Percentiles rank a stretch among this genome's conserved stretches.
Conservation (phyloP, 306 rosid genomes). For the Ziziphus jujuba region DNA sequence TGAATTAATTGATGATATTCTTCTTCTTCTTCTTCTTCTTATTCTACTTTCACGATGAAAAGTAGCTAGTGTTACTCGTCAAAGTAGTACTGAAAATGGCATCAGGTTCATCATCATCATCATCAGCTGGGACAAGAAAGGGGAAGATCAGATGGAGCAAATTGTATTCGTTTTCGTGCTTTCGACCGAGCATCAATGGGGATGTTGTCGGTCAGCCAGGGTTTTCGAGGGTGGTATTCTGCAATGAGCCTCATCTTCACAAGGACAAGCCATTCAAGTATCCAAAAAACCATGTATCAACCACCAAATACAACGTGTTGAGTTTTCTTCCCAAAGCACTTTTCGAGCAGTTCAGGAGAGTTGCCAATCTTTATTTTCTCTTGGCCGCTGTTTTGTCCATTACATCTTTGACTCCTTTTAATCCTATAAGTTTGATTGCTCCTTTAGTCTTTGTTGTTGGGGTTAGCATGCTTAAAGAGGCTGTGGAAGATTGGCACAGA, state of each 20-base stretch:
- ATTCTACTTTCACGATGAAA: too few species aligned
- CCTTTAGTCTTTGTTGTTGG: constrained; percentile 39
- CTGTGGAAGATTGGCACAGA: constrained; percentile 36
- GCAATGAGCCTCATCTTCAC: constrained; percentile 33
- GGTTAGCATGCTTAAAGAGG: constrained; percentile 33
- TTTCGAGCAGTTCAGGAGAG: constrained; percentile 38
- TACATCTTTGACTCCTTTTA: constrained; percentile 12
- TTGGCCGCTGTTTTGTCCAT: constrained; percentile 29
- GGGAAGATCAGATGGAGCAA: constrained; percentile 36
- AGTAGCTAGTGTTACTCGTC: too few species aligned
- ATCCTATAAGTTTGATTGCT: constrained; percentile 12
- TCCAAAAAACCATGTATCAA: constrained; percentile 25
- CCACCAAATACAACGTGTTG: constrained; percentile 31
- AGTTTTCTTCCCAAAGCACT: constrained; percentile 32
- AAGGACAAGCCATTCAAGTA: constrained; percentile 28
- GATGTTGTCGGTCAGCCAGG: constrained; percentile 22
- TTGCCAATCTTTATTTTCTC: constrained; percentile 40
- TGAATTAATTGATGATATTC: too few species aligned
- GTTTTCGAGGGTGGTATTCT: constrained; percentile 30
- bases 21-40: too few species aligned
- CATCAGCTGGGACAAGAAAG: constrained; percentile 24
- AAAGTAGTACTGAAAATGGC: too few species aligned
- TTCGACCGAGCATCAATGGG: not conserved
- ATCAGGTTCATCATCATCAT: constrained; percentile 1
- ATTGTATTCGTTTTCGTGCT: constrained; percentile 28